phyloP scores from a whole-genome alignment of 1,139 yeast genomes.

The Saccharomycopsis crataegensis region DNA sequence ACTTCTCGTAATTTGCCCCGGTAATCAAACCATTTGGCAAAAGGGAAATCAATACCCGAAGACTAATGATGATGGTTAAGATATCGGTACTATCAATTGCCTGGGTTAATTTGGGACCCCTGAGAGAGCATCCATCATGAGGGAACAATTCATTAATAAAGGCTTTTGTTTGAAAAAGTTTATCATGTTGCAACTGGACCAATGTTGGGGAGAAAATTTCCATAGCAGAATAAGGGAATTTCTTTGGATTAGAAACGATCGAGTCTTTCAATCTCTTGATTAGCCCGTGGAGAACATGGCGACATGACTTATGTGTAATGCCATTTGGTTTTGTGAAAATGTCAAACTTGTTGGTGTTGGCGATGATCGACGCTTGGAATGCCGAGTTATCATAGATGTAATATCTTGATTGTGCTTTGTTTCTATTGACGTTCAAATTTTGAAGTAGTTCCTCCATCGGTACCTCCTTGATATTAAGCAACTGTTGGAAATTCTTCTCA shows the following conservation, averaged over 20 bases:
- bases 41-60: slow-evolving; percentile 4
- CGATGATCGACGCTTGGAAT: slow-evolving; percentile 4
- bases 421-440: slow-evolving; percentile 28
- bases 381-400: slow-evolving; percentile 6
- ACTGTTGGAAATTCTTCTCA: background rate
- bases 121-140: slow-evolving; percentile 15
- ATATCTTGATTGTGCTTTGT: slow-evolving; percentile 21
- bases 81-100: background rate
- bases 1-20: slow-evolving; percentile 4
- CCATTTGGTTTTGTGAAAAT: slow-evolving; percentile 3
- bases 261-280: background rate
- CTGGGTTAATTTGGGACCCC: slow-evolving; percentile 3
- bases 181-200: slow-evolving; percentile 7
- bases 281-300: slow-evolving; percentile 7
- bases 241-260: background rate
- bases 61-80: background rate
- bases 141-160: slow-evolving; percentile 15
- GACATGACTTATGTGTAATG: slow-evolving; percentile 5
- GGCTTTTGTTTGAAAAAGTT: slow-evolving; percentile 3
- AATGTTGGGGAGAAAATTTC: slow-evolving; percentile 14
- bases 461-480: background rate
- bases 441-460: slow-evolving; percentile 29
- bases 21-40: slow-evolving; percentile 11
- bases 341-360: background rate
- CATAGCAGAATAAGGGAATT: background rate